Evolutionary conservation across 139 green algal genomes (phyloP).

Genomic region (Diplosphaera chodatii): DNA sequence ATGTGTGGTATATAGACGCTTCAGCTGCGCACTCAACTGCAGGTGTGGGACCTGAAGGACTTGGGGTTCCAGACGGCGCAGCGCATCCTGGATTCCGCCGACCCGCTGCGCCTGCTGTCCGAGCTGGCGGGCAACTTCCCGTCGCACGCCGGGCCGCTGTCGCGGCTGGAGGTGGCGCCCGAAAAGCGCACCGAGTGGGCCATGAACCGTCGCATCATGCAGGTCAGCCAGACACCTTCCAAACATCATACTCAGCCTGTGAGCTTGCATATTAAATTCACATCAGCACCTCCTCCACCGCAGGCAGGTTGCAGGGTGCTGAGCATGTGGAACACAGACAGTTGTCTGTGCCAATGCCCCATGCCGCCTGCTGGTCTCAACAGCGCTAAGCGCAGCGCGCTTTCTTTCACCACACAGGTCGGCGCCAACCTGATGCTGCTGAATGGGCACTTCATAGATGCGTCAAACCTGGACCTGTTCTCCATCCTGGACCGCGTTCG

Average conservation of each 20-base stretch:
- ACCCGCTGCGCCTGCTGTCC: constrained; percentile 68
- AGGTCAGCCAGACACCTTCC: no score
- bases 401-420: neutral
- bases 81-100: constrained; percentile 47
- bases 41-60: constrained; percentile 83
- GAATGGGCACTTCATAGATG: constrained; percentile 66
- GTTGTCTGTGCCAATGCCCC: no score
- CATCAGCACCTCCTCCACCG: no score
- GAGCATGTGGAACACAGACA: no score
- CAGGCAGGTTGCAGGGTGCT: no score
- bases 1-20: neutral
- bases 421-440: constrained; percentile 62
- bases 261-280: no score
- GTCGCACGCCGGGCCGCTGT: constrained; percentile 61
- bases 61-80: constrained; percentile 81
- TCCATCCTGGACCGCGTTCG: constrained; percentile 43
- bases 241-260: no score
- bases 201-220: constrained; percentile 13
- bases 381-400: neutral
- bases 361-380: no score
- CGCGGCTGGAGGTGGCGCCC: constrained; percentile 3
- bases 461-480: constrained; percentile 58
- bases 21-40: neutral
- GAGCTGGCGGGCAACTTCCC: constrained; percentile 88
- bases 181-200: neutral